A percentile compares a stretch with the other conserved stretches of the same genome.
Conservation (phyloP, 768 basidiomycete genomes). For the Epithele typhae region DNA sequence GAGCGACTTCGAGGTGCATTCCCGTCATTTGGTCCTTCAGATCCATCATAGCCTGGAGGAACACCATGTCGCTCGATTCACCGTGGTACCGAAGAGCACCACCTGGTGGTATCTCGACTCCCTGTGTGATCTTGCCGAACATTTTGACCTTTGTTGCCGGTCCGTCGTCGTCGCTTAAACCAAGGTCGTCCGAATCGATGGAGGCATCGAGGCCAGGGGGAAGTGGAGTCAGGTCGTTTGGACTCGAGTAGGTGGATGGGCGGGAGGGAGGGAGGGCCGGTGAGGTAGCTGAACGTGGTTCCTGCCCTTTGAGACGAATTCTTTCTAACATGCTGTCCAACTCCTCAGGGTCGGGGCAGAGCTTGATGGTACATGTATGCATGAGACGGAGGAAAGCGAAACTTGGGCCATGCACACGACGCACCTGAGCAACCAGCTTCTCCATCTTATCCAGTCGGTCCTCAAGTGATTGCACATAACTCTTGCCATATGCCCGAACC, state of each 20-base stretch:
- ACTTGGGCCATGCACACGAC: not conserved
- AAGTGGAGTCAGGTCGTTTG: not conserved
- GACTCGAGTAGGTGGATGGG: not conserved
- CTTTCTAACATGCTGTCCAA: conserved; percentile 51
- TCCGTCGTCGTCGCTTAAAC: conserved; percentile 17
- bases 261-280: not conserved
- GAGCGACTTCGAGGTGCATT: too few relatives aligned
- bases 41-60: conserved; percentile 10
- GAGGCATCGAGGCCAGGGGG: not conserved
- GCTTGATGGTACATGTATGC: not conserved
- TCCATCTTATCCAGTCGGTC: conserved; percentile 16
- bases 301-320: conserved; percentile 45
- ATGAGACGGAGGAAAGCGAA: not conserved
- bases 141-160: conserved; percentile 21
- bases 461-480: conserved; percentile 18
- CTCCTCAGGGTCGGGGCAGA: not conserved
- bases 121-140: conserved; percentile 16
- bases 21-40: too few relatives aligned
- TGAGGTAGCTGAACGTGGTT: too few relatives aligned
- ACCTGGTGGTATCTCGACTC: not conserved
- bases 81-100: conserved; percentile 12
- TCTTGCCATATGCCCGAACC: too few relatives aligned
- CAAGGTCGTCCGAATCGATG: conserved; percentile 2
- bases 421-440: conserved; percentile 17
- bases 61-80: conserved; percentile 17